Percentiles rank a stretch among this genome's conserved stretches.
Conservation (phyloP, 2,329 filamentous ascomycete genomes). For the Alternaria sp. region DNA sequence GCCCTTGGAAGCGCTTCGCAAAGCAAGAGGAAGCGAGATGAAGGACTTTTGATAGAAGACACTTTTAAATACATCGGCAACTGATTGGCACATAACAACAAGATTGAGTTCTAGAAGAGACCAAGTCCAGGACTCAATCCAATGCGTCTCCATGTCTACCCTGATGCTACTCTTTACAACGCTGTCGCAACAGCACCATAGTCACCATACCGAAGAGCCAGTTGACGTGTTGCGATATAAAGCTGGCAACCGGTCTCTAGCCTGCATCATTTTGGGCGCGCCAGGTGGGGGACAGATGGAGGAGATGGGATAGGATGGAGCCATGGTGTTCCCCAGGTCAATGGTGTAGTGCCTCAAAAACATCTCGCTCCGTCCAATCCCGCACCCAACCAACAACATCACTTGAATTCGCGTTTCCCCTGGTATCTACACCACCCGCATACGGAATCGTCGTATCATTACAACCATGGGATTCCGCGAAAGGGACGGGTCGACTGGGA, state of each 20-base stretch:
- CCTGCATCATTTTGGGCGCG: too few relatives aligned
- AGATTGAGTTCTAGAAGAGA: not conserved
- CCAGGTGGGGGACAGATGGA: rapidly evolving
- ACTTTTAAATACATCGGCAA: not conserved
- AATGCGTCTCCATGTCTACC: too few relatives aligned
- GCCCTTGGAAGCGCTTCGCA: not conserved
- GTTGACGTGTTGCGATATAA: not conserved
- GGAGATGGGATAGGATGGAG: not conserved
- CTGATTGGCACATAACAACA: not conserved
- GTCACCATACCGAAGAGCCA: not conserved
- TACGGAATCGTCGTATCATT: slow-evolving; percentile 55
- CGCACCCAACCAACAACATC: slow-evolving; percentile 44
- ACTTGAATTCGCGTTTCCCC: slow-evolving; percentile 31
- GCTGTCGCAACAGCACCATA: not conserved
- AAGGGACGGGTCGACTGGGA: slow-evolving; percentile 45
- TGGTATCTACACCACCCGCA: slow-evolving; percentile 43
- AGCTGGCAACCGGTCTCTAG: too few relatives aligned
- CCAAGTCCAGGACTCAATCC: too few relatives aligned
- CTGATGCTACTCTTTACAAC: not conserved
- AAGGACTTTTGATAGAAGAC: not conserved
- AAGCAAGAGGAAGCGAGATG: not conserved
- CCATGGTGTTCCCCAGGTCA: not conserved
- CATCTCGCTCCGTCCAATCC: slow-evolving; percentile 52
- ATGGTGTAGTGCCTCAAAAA: slow-evolving; percentile 24
- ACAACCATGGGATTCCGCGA: slow-evolving; percentile 58